Evolutionary conservation across 2,329 filamentous ascomycete species (phyloP).

Genomic region (Penicillium sp.): DNA sequence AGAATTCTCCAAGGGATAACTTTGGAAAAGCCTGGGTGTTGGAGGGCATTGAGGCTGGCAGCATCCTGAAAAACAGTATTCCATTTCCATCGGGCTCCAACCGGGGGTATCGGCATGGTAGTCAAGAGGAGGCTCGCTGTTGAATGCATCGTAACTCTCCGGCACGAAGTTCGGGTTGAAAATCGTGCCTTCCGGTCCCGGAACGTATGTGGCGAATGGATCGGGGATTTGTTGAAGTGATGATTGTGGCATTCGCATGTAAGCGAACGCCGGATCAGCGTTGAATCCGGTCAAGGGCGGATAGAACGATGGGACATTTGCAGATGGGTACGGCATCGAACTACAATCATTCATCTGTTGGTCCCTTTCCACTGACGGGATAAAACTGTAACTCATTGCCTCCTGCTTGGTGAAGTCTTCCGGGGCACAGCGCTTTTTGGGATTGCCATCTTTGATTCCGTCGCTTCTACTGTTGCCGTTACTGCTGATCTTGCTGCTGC

Average conservation of each 20-base stretch:
- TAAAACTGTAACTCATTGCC: not conserved
- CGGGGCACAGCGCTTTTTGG: conserved; percentile 12
- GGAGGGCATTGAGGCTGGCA: conserved; percentile 3
- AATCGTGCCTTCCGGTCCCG: not conserved
- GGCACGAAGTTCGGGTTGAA: not conserved
- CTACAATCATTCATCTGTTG: conserved; percentile 9
- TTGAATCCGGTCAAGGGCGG: conserved; percentile 14
- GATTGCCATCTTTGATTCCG: not conserved
- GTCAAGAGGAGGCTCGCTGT: not conserved
- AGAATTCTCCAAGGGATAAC: not conserved
- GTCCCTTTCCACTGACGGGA: not conserved
- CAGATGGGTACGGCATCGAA: not conserved
- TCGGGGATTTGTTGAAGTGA: conserved; percentile 14
- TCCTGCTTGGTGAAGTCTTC: conserved; percentile 13
- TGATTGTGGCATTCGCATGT: not conserved
- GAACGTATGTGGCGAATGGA: conserved; percentile 6
- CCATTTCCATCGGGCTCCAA: conserved; percentile 2
- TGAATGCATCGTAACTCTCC: not conserved
- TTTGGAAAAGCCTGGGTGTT: conserved; percentile 2
- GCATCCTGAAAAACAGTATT: conserved; percentile 10
- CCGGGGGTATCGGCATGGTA: not conserved
- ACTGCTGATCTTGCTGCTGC: not conserved
- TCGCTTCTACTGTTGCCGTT: not conserved
- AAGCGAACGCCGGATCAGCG: conserved; percentile 4
- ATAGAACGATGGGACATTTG: conserved; percentile 6